Base-by-base conservation (phyloP, 2,329 filamentous ascomycete species). In the Cadophora sp. region DNA sequence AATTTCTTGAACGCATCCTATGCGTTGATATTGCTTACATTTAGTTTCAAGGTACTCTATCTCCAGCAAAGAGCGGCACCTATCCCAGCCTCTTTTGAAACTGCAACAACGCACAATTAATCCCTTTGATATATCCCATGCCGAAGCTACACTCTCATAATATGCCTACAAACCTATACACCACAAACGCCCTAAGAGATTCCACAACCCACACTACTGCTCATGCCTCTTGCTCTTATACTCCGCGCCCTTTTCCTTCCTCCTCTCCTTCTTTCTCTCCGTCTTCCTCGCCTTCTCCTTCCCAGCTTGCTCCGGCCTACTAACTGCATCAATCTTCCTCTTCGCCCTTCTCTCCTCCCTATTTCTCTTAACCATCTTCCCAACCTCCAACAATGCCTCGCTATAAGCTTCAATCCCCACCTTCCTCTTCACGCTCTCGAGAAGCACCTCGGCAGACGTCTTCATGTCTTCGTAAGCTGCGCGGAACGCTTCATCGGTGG, bases 311-410 rank as follows among this genome's bases (percentile, higher is more conserved):
- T 96, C 95, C 1, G 96, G 96, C 76, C 91, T 88, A 61, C 87
- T 87, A 27, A 99, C 89, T 12, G 92, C 92, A 78, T 97, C 94
- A 72, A 98, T 92, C 80, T 93, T 92, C 76, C 96, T 87, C 87
- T 99, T 99, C 71, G 86, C 88, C 64, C 91, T 88, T 72, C 97
- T 84, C 75, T 89, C 87, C 77, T 93, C 88, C 73, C 96, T 85
- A 75, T 91, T 88, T 72, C 86, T 85, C 76, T 87, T 87, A n/a
- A 96, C 89, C 19, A 85, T 86, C 63, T 91, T 89, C 69, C 93
- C 88, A 7, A 97, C 92, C 50, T 86, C 86, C 48, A 92, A 80
- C 76, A 98, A 84, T 56, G 90, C 85, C 65, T 85, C 84, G n/a
- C 94, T 89, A 80, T 94, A 99, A 70, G 88, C 88, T 0, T 89